phyloP scores from a whole-genome alignment of 2,329 filamentous ascomycete species.

The Curvularia spicifera region DNA sequence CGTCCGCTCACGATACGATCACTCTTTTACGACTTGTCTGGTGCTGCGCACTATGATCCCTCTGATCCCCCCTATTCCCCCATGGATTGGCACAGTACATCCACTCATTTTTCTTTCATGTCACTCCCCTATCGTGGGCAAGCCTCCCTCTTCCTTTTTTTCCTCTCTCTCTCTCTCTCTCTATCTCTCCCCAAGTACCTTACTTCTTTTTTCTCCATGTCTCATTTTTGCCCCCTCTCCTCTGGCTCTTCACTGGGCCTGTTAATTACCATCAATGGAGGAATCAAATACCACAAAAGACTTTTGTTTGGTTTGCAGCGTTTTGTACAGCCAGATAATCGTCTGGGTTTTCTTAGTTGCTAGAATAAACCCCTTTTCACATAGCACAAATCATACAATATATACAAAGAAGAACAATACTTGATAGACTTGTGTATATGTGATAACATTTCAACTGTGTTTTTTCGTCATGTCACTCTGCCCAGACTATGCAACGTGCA shows the following conservation, averaged over 20 bases:
- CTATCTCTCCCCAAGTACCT: background rate
- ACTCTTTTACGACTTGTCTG: slow-evolving; percentile 13
- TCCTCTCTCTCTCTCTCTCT: background rate
- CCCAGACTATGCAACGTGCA: background rate
- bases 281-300: background rate
- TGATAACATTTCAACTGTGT: background rate
- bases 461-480: background rate
- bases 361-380: background rate
- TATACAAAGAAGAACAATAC: background rate
- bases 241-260: background rate
- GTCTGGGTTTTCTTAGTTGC: background rate
- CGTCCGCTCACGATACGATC: slow-evolving; percentile 18
- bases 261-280: background rate
- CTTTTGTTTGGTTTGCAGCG: background rate
- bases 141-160: background rate
- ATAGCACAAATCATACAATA: background rate
- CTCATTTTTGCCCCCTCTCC: slow-evolving; percentile 6
- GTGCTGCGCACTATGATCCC: slow-evolving; percentile 14
- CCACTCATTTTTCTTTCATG: slow-evolving; percentile 14
- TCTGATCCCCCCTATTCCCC: background rate
- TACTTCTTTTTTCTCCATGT: slow-evolving; percentile 8
- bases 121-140: background rate
- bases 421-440: background rate
- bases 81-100: slow-evolving; percentile 15
- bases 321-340: background rate